Evolutionary conservation across 2,329 filamentous ascomycete genomes (phyloP).

Genomic region (Dactylellina sp.): DNA sequence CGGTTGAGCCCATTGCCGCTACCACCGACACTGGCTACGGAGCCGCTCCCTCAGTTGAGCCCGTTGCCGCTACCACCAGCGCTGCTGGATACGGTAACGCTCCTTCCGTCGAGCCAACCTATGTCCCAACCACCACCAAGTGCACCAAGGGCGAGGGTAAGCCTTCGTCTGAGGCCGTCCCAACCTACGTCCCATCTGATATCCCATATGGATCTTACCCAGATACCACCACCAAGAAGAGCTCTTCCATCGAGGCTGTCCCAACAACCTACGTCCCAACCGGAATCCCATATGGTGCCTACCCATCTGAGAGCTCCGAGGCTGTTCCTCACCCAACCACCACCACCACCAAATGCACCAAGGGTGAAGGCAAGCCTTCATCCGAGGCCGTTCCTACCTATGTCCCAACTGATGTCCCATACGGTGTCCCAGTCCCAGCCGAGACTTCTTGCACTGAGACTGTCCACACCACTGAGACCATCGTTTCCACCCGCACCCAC

Average conservation of each 20-base stretch:
- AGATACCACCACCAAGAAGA: slow-evolving; percentile 1
- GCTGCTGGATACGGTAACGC: slow-evolving; percentile 5
- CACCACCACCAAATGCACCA: slow-evolving; percentile 40
- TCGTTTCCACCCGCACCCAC: slow-evolving; percentile 45
- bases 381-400: slow-evolving; percentile 29
- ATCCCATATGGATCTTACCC: slow-evolving; percentile 8
- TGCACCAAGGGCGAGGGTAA: slow-evolving; percentile 27
- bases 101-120: slow-evolving; percentile 12
- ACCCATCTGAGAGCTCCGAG: slow-evolving; percentile 15
- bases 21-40: slow-evolving; percentile 6
- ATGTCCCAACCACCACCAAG: slow-evolving; percentile 10
- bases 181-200: slow-evolving; percentile 11
- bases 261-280: slow-evolving; percentile 27
- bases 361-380: slow-evolving; percentile 29
- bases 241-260: slow-evolving; percentile 13
- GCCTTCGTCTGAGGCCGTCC: slow-evolving; percentile 19
- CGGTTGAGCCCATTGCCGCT: slow-evolving; percentile 5
- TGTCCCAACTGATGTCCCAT: slow-evolving; percentile 11
- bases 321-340: slow-evolving; percentile 18
- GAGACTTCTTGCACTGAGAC: slow-evolving; percentile 31
- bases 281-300: slow-evolving; percentile 30
- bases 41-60: neutral
- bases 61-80: slow-evolving; percentile 9
- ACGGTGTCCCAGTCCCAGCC: slow-evolving; percentile 18
- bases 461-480: slow-evolving; percentile 44